Conservation (phyloP, 345 rosid species). For the Excoecaria agallocha region DNA sequence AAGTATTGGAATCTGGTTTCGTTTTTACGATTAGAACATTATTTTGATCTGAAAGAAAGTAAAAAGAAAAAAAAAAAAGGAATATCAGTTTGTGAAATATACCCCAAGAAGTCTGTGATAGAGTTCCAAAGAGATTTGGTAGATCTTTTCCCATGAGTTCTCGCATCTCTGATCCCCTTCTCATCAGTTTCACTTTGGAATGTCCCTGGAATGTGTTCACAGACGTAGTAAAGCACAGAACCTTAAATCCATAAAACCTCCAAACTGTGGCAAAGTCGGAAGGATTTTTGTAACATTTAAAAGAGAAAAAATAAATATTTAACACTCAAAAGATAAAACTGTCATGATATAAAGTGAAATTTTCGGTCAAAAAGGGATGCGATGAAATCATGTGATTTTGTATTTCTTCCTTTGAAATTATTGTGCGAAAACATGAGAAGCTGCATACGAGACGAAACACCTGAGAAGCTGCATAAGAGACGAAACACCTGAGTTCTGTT, state of each 20-base stretch:
- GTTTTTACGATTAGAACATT: background rate
- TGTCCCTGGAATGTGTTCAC: slow-evolving; percentile 22
- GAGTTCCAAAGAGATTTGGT: slow-evolving; percentile 41
- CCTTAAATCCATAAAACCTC: background rate
- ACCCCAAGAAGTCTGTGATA: slow-evolving; percentile 45
- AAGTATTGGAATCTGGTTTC: background rate
- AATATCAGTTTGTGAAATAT: slow-evolving; percentile 14
- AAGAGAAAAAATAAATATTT: background rate
- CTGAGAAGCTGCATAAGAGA: too few relatives aligned
- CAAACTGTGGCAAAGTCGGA: background rate
- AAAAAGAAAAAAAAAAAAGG: background rate
- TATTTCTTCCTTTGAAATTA: too few relatives aligned
- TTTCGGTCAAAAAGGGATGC: too few relatives aligned
- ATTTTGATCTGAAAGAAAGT: background rate
- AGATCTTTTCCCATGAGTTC: slow-evolving; percentile 16
- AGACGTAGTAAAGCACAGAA: background rate
- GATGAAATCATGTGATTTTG: too few relatives aligned
- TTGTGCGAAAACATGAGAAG: too few relatives aligned
- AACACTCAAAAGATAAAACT: too few relatives aligned
- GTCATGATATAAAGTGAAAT: too few relatives aligned
- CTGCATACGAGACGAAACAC: too few relatives aligned
- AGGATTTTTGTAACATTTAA: background rate
- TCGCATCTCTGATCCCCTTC: slow-evolving; percentile 12
- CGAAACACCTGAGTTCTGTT: too few relatives aligned
- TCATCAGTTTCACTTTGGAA: slow-evolving; percentile 7